Evolutionary conservation across 2,329 filamentous ascomycete species (phyloP), one percentile per base, ranked within the genome.

Genomic region (Sarocladium kiliense): DNA sequence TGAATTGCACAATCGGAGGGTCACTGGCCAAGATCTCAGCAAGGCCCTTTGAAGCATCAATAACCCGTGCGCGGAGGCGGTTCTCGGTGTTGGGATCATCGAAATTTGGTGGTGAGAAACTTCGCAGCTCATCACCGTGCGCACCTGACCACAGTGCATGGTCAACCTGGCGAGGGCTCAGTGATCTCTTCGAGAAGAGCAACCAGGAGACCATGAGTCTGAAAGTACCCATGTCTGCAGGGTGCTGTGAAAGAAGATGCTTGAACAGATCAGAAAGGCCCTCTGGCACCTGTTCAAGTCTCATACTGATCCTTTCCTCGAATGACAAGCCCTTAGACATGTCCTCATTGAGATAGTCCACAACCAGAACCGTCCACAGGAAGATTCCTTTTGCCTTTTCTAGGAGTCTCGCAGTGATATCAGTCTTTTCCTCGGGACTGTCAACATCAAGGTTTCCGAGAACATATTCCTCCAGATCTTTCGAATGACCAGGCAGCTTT

Each of bases 31-130:
- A 74, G 1, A 74, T 58, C 54, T 81, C 77, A 0, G 71, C 74
- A 9, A 82, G 66, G 0, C 80, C 79, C 59, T 81, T 82, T 0
- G 79, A 83, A 0, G 65, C 72, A 32, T 64, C 66, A 0, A 73
- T 61, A 0, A 81, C 65, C 11, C 25, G 45, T 23, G 11, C 12
- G 12, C 16, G 25, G 56, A 62, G 0, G 60, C 49, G 49, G 76
- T 70, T 1, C 19, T 49, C 42, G 18, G 32, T 57, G 0, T 68
- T 61, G 2, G 60, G 57, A 23, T 59, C 21, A 3, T 71, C 62
- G 55, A 41, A 41, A n/a, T n/a, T 11, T 6, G 37, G 37, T 19
- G 37, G 37, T 6, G 37, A 6, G 18, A 41, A 41, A 6, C 61
- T 65, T 25, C 65, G 58, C 1, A 57, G 56, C 12, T 68, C 57